Evolutionary conservation across 1,284 basidiomycete genomes (phyloP), one percentile per base, ranked within the genome.

Genomic region (Hortiboletus rubellus): DNA sequence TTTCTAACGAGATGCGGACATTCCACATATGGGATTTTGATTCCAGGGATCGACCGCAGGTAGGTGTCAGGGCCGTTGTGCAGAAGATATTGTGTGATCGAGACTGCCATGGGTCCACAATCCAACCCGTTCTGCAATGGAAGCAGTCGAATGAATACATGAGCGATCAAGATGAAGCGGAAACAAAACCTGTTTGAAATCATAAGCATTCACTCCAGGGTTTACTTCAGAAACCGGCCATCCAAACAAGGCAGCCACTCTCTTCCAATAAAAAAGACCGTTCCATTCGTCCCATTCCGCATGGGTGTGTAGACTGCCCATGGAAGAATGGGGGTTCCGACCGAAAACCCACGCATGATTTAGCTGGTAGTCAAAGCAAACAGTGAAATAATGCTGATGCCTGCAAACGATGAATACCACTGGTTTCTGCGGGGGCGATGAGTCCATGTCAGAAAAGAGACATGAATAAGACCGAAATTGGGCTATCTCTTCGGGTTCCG

Each of bases 321-420:
- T 27, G 5, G 30, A 0, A 44, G 51, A 14, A 14, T 40, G 30
- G 2, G 31, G 30, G 7, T 58, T 41, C 18, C 2, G 7, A 12
- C 58, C 48, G 33, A 60, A 48, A 0, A 45, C 24, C 55, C 58
- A 59, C 47, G 22, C 48, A 50, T 53, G 34, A 4, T 59, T 60
- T 0, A 15, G 18, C 7, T 36, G 5, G 31, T 60, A 60, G 37
- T 60, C 45, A 4, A 60, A 60, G 41, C 51, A 60, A 3, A 58
- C 36, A 0, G 58, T 58, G 31, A 60, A 60, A 33, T 60, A 60
- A n/a, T 59, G 58, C 9, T 60, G 14, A 41, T 58, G 22, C 30
- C 18, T 53, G 41, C 55, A 60, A 15, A 60, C 2, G 1, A 60
- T 51, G 31, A 60, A 60, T 2, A 54, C 40, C 1, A 60, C 48